phyloP scores from a whole-genome alignment of 1,284 basidiomycete species.

The Papiliotrema flavescens region DNA sequence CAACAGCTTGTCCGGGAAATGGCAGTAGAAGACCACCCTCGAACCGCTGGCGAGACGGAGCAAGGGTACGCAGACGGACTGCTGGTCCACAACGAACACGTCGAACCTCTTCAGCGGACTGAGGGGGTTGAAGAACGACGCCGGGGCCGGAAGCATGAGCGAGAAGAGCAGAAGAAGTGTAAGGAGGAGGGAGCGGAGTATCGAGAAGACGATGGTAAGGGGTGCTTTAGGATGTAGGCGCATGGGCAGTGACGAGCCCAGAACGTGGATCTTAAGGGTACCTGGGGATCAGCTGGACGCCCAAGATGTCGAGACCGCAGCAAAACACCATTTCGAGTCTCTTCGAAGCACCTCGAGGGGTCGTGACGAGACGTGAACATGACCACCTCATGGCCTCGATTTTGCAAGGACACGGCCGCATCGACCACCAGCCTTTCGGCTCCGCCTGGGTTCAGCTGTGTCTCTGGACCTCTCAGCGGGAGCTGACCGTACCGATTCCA shows the following conservation, averaged over 20 bases:
- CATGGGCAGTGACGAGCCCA: conserved; percentile 74
- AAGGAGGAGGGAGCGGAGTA: conserved; percentile 81
- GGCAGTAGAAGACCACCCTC: conserved; percentile 92
- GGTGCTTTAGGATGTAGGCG: conserved; percentile 73
- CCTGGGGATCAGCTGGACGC: conserved; percentile 54
- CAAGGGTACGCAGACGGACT: conserved; percentile 84
- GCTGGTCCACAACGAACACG: conserved; percentile 91
- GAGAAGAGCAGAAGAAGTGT: conserved; percentile 60
- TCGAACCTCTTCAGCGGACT: conserved; percentile 57
- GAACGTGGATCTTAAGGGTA: conserved; percentile 73
- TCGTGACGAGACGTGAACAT: conserved; percentile 95
- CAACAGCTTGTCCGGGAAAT: conserved; percentile 94
- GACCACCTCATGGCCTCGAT: conserved; percentile 79
- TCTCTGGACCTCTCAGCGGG: too few relatives aligned
- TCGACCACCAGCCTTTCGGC: conserved; percentile 96
- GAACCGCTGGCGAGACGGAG: conserved; percentile 65
- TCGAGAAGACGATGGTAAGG: conserved; percentile 71
- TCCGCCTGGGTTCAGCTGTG: conserved; percentile 77
- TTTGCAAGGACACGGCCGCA: conserved; percentile 81
- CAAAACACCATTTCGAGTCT: conserved; percentile 74
- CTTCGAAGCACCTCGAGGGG: conserved; percentile 76
- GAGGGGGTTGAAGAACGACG: conserved; percentile 37
- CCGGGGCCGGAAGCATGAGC: conserved; percentile 35
- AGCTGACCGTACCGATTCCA: conserved; percentile 68
- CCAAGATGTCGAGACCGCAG: not conserved